Conservation (phyloP, 768 basidiomycete genomes). For the Leccinum disarticulatum region DNA sequence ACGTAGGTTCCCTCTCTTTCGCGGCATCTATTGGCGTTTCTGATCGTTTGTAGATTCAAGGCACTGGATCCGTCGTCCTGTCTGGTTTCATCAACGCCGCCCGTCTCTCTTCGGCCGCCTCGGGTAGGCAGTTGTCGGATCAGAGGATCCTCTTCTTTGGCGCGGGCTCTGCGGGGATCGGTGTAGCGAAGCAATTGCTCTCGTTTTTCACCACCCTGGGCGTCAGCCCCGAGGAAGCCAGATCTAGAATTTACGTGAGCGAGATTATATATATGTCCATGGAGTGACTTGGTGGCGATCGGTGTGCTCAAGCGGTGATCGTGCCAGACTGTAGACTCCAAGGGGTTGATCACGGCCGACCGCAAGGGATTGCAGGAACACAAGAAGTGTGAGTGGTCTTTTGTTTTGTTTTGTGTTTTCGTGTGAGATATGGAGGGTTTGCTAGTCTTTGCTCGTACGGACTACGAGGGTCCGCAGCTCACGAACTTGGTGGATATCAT, state of each 20-base stretch:
- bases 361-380: slow-evolving; percentile 69
- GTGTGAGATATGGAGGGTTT: not conserved
- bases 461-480: slow-evolving; percentile 63
- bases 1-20: slow-evolving; percentile 45
- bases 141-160: slow-evolving; percentile 60
- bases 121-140: slow-evolving; percentile 42
- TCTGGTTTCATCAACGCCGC: slow-evolving; percentile 77
- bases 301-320: slow-evolving; percentile 13
- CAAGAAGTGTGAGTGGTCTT: slow-evolving; percentile 56
- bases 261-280: not conserved
- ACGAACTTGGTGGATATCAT: slow-evolving; percentile 66
- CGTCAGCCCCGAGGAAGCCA: slow-evolving; percentile 64
- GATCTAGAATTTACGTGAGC: slow-evolving; percentile 62
- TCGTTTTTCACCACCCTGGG: slow-evolving; percentile 55
- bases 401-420: not conserved
- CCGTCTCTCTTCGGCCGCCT: slow-evolving; percentile 51
- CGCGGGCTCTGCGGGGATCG: slow-evolving; percentile 53
- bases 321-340: slow-evolving; percentile 67
- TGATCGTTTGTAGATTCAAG: slow-evolving; percentile 48
- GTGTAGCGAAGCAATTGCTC: slow-evolving; percentile 51
- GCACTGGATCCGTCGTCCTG: slow-evolving; percentile 75
- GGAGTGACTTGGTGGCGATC: not conserved
- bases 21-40: not conserved
- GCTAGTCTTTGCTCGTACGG: slow-evolving; percentile 68
- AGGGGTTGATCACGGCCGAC: slow-evolving; percentile 72